These are phyloP conservation scores for Drosera capensis DNA, from an alignment of 148 eudicot genomes.

Conservation along the genomic window DNA sequence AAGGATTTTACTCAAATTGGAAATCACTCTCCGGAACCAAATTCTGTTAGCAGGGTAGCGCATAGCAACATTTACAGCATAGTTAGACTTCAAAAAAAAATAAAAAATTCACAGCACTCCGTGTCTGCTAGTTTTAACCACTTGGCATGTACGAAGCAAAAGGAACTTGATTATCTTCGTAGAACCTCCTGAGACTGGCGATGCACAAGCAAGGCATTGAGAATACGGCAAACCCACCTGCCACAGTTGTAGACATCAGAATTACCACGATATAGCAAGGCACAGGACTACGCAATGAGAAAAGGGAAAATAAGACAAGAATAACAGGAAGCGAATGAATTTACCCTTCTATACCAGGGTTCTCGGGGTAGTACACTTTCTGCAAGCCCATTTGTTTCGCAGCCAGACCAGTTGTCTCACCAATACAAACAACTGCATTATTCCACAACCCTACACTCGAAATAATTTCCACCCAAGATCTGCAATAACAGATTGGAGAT, in stretches of 20 bases:
- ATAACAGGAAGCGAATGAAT: background rate
- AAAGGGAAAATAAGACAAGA: too few relatives aligned
- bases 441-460: slow-evolving; percentile 38
- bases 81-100: too few relatives aligned
- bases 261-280: background rate
- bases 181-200: slow-evolving; percentile 7
- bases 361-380: slow-evolving; percentile 61
- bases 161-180: too few relatives aligned
- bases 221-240: slow-evolving; percentile 78
- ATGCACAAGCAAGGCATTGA: slow-evolving; percentile 58
- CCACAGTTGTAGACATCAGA: background rate
- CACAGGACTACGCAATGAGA: background rate
- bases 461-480: slow-evolving; percentile 67
- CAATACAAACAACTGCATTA: slow-evolving; percentile 75
- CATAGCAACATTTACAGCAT: too few relatives aligned
- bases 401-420: slow-evolving; percentile 88
- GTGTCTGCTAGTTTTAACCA: too few relatives aligned
- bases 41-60: too few relatives aligned
- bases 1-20: too few relatives aligned
- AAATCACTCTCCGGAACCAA: too few relatives aligned
- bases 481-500: slow-evolving; percentile 11
- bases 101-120: too few relatives aligned
- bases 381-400: slow-evolving; percentile 62
- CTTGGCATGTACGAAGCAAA: too few relatives aligned
- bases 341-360: slow-evolving; percentile 93